A percentile compares a stretch with the other conserved stretches of the same genome.
Conservation (phyloP, 371 early-diverging fungal species). For the Syncephalastrum sp. region DNA sequence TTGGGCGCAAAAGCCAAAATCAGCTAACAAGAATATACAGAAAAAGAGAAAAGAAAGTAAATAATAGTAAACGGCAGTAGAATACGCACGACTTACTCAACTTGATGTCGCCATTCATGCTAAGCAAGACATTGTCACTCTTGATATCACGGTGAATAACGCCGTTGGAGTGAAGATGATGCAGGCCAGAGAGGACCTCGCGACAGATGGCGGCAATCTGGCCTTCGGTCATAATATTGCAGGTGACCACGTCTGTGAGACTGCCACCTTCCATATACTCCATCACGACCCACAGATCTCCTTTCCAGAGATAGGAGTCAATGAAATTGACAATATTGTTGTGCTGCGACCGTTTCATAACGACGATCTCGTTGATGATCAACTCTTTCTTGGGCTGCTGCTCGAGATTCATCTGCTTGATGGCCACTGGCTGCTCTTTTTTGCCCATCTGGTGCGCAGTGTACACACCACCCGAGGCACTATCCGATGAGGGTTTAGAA, state of each 20-base stretch:
- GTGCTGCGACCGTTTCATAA: conserved; percentile 88
- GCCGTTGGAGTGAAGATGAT: conserved; percentile 90
- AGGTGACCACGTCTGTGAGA: conserved; percentile 89
- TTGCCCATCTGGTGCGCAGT: conserved; percentile 73
- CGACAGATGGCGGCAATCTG: conserved; percentile 93
- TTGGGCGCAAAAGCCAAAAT: conserved; percentile 97
- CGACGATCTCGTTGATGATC: conserved; percentile 95
- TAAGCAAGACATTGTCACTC: conserved; percentile 93
- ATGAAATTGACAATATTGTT: conserved; percentile 96
- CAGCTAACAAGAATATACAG: conserved; percentile 50
- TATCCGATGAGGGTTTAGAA: conserved; percentile 13
- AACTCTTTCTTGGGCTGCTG: conserved; percentile 95
- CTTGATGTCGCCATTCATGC: conserved; percentile 88
- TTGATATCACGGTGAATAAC: conserved; percentile 98
- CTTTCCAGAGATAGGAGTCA: conserved; percentile 86
- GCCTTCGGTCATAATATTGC: conserved; percentile 91
- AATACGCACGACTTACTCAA: conserved; percentile 58
- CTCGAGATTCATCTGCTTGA: conserved; percentile 96
- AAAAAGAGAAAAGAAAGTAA: conserved; percentile 2
- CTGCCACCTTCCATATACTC: conserved; percentile 98
- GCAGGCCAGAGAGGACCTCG: conserved; percentile 89
- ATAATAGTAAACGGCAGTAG: not conserved
- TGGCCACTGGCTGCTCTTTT: conserved; percentile 73
- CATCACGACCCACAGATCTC: conserved; percentile 94
- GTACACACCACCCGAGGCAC: conserved; percentile 94